A percentile compares a stretch with the other conserved stretches of the same genome.
These are phyloP conservation scores for Vaucheria bursata DNA, from an alignment of 352 stramenopile species.

Conservation along the genomic window DNA sequence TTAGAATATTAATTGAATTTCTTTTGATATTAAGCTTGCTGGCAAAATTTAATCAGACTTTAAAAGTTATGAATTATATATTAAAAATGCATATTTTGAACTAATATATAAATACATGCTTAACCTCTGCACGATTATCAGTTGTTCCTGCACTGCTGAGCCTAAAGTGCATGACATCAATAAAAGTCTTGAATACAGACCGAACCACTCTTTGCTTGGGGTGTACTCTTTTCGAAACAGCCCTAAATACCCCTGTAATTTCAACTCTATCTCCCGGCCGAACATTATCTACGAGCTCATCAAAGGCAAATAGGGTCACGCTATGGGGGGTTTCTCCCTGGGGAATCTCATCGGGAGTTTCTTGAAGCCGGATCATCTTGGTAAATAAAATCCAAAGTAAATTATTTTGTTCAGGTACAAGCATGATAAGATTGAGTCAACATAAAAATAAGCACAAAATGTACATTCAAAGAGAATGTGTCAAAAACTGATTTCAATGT, in stretches of 20 bases:
- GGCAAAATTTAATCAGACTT: too few species aligned
- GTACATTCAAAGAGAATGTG: too few species aligned
- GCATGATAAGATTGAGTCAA: constrained; percentile 56
- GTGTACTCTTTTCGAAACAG: constrained; percentile 82
- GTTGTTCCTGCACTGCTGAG: constrained; percentile 58
- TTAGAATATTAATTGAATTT: too few species aligned
- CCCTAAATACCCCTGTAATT: constrained; percentile 93
- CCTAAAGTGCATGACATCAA: constrained; percentile 96
- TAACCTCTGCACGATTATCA: too few species aligned
- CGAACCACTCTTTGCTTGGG: constrained; percentile 85
- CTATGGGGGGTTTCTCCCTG: constrained; percentile 96
- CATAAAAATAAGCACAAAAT: too few species aligned
- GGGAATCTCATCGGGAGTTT: constrained; percentile 93
- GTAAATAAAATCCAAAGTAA: too few species aligned
- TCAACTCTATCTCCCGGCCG: constrained; percentile 85
- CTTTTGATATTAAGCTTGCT: too few species aligned
- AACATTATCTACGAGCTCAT: constrained; percentile 93
- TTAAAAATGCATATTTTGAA: too few species aligned
- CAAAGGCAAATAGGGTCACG: constrained; percentile 92
- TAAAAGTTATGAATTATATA: too few species aligned
- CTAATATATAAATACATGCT: too few species aligned
- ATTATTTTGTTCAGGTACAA: too few species aligned
- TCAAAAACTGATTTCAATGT: too few species aligned
- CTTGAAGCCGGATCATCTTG: constrained; percentile 51
- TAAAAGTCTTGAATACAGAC: constrained; percentile 95